A percentile compares a stretch with the other conserved stretches of the same genome.
Conservation (phyloP, 2,329 filamentous ascomycete species). For the Colletotrichum navitas region DNA sequence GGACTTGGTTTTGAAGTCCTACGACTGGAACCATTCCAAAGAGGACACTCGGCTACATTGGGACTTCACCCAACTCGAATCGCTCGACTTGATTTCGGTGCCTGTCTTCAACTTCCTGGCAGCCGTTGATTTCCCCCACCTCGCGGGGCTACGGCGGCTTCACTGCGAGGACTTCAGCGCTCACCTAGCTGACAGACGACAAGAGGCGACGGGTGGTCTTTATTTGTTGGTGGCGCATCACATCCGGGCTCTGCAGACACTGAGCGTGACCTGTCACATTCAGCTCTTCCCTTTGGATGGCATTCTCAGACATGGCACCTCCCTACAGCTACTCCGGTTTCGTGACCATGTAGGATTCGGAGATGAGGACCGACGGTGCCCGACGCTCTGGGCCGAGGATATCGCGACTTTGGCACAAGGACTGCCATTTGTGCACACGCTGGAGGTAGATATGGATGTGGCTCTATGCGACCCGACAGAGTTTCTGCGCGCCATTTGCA, state of each 20-base stretch:
- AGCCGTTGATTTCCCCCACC: slow-evolving; percentile 54
- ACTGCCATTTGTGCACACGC: slow-evolving; percentile 52
- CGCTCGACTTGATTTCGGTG: slow-evolving; percentile 58
- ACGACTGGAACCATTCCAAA: slow-evolving; percentile 61
- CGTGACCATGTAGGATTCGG: slow-evolving; percentile 61
- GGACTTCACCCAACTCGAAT: slow-evolving; percentile 59
- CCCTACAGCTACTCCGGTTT: slow-evolving; percentile 56
- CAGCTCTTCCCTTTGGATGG: slow-evolving; percentile 56
- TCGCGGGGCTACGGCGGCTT: slow-evolving; percentile 54
- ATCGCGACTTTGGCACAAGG: slow-evolving; percentile 50
- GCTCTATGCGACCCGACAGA: slow-evolving; percentile 49
- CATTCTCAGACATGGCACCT: slow-evolving; percentile 53
- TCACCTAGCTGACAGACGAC: slow-evolving; percentile 53
- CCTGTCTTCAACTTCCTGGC: slow-evolving; percentile 59
- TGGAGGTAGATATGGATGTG: slow-evolving; percentile 64
- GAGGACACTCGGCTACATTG: slow-evolving; percentile 57
- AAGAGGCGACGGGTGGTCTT: slow-evolving; percentile 56
- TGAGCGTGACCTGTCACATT: slow-evolving; percentile 59
- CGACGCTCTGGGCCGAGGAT: slow-evolving; percentile 54
- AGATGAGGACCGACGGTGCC: slow-evolving; percentile 57
- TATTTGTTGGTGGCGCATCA: slow-evolving; percentile 54
- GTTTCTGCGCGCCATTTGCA: slow-evolving; percentile 56
- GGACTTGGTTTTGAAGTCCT: slow-evolving; percentile 59
- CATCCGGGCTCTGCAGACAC: slow-evolving; percentile 52
- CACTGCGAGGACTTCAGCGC: slow-evolving; percentile 61